Conservation (phyloP, 768 basidiomycete species). For the Tricholomella constricta region DNA sequence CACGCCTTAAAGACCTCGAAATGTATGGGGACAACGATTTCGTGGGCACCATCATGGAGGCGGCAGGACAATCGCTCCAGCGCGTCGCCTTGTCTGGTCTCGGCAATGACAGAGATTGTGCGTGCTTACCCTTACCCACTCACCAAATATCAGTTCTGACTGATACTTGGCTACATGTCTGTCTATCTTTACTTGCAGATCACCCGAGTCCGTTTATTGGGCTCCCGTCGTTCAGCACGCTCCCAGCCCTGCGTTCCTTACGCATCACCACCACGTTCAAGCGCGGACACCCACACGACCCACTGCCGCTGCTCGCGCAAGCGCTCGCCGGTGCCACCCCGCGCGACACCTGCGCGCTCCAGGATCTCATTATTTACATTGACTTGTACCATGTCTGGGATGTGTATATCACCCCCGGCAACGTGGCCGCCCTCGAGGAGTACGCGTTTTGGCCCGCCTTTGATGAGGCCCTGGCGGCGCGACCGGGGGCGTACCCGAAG, state of each 20-base stretch:
- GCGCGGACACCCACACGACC: conserved; percentile 8
- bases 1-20: background rate
- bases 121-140: background rate
- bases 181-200: too few relatives aligned
- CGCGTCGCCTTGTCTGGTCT: conserved; percentile 1
- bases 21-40: conserved; percentile 1
- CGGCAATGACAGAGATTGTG: conserved; percentile 5
- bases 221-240: background rate
- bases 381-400: too few relatives aligned
- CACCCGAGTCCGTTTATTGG: background rate
- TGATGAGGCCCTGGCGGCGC: conserved; percentile 6
- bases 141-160: too few relatives aligned
- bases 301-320: conserved; percentile 3
- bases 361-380: conserved; percentile 3
- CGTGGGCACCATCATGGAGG: background rate
- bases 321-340: background rate
- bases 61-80: background rate
- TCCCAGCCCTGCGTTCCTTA: background rate
- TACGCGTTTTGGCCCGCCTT: conserved; percentile 14
- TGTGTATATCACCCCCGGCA: too few relatives aligned
- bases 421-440: conserved; percentile 6
- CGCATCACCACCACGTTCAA: conserved; percentile 4
- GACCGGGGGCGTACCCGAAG: background rate
- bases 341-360: background rate
- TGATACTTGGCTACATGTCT: background rate